phyloP scores from a whole-genome alignment of 176 grass and related monocot species.

The Cenchrus purpureus region DNA sequence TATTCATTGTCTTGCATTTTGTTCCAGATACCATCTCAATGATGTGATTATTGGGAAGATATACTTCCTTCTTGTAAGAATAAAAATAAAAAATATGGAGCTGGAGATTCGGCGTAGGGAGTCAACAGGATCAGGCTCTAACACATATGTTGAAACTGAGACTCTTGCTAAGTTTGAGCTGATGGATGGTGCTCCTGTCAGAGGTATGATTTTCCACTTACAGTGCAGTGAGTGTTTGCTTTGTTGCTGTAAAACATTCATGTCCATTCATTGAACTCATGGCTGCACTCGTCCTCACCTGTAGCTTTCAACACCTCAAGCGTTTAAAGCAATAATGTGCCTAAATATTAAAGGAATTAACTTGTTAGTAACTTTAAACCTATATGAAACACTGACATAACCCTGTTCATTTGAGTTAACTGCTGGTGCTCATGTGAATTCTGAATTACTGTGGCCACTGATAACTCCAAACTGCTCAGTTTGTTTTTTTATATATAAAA shows the following conservation, averaged over 20 bases:
- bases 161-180: conserved; percentile 99
- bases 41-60: conserved; percentile 96
- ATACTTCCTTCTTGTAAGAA: conserved; percentile 98
- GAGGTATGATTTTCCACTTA: conserved; percentile 57
- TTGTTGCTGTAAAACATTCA: neutral
- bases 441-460: neutral
- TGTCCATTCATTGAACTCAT: neutral
- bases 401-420: conserved; percentile 2
- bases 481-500: neutral
- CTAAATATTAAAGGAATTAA: neutral
- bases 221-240: neutral
- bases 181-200: conserved; percentile 98
- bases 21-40: conserved; percentile 89
- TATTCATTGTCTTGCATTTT: neutral
- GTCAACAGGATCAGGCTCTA: conserved; percentile 94
- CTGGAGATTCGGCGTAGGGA: conserved; percentile 81
- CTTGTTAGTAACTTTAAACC: neutral
- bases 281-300: neutral
- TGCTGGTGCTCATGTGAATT: neutral
- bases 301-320: conserved; percentile 1
- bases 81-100: conserved; percentile 98
- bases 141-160: conserved; percentile 99
- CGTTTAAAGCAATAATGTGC: conserved; percentile 11
- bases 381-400: neutral
- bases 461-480: neutral